Conservation (phyloP, 2,329 filamentous ascomycete species). For the Furcasterigmium furcatum region DNA sequence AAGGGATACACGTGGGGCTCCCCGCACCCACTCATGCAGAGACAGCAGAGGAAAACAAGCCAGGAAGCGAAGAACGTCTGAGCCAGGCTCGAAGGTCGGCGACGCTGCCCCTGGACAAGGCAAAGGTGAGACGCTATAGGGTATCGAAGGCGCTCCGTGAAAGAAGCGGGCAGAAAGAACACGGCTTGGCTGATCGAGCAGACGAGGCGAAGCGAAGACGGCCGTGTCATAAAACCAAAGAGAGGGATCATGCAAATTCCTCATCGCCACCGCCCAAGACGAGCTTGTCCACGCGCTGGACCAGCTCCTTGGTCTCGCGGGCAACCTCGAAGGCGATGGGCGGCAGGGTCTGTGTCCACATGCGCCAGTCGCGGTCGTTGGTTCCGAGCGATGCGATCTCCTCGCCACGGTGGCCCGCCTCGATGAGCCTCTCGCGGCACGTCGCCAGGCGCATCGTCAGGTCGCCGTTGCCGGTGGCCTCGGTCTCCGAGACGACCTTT, state of each 20-base stretch:
- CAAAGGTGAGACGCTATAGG: background rate
- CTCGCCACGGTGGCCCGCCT: slow-evolving; percentile 58
- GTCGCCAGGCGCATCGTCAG: slow-evolving; percentile 55
- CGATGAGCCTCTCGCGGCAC: slow-evolving; percentile 63
- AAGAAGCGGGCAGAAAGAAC: background rate
- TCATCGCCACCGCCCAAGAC: slow-evolving; percentile 29
- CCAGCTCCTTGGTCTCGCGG: slow-evolving; percentile 73
- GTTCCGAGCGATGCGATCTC: slow-evolving; percentile 52
- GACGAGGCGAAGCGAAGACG: background rate
- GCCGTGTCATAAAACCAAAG: background rate
- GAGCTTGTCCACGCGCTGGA: slow-evolving; percentile 37
- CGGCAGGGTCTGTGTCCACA: slow-evolving; percentile 69
- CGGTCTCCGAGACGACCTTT: slow-evolving; percentile 65
- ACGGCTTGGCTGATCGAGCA: background rate
- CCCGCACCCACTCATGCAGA: too few species aligned
- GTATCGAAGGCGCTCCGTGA: background rate
- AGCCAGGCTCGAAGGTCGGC: too few species aligned
- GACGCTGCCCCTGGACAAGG: background rate
- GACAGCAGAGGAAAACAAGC: background rate
- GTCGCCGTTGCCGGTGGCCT: slow-evolving; percentile 49
- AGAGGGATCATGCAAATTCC: slow-evolving; percentile 40
- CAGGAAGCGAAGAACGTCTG: background rate
- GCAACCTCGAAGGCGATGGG: slow-evolving; percentile 87
- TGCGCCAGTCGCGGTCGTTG: slow-evolving; percentile 53
- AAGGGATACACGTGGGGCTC: too few species aligned